Evolutionary conservation across 2,329 filamentous ascomycete species (phyloP).

Genomic region (Pezicula rhizophila): DNA sequence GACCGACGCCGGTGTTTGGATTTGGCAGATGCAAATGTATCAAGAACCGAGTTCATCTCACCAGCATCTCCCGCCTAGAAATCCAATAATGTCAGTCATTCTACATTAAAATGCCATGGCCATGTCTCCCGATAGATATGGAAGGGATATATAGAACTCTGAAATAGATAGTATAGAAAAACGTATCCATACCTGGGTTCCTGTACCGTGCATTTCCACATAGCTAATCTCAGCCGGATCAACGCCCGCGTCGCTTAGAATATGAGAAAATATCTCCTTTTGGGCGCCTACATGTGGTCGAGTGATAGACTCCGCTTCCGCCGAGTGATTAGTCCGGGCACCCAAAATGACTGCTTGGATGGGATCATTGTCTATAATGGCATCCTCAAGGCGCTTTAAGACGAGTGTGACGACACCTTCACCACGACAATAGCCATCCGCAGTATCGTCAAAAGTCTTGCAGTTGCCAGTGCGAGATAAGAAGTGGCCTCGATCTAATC

Average conservation of each 20-base stretch:
- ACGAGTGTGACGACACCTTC: constrained; percentile 44
- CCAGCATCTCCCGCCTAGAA: constrained; percentile 68
- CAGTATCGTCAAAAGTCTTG: constrained; percentile 40
- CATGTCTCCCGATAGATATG: no score
- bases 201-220: constrained; percentile 86
- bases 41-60: constrained; percentile 48
- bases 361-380: constrained; percentile 42
- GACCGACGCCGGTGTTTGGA: constrained; percentile 36
- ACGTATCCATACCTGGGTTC: constrained; percentile 45
- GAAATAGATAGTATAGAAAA: no score
- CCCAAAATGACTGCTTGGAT: constrained; percentile 56
- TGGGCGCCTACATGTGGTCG: constrained; percentile 76
- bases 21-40: no score
- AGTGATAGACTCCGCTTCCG: constrained; percentile 75
- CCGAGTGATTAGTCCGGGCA: constrained; percentile 74
- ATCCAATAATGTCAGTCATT: no score
- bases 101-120: no score
- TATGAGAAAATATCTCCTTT: constrained; percentile 62
- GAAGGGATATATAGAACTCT: no score
- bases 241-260: constrained; percentile 67
- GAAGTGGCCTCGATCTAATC: constrained; percentile 39
- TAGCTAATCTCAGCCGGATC: constrained; percentile 75
- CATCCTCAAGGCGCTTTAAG: constrained; percentile 44
- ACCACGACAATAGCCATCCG: constrained; percentile 48
- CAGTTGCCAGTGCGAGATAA: constrained; percentile 36